Conservation (phyloP, 225 moss, liverwort and hornwort genomes). For the Pseudisothecium myosuroides region DNA sequence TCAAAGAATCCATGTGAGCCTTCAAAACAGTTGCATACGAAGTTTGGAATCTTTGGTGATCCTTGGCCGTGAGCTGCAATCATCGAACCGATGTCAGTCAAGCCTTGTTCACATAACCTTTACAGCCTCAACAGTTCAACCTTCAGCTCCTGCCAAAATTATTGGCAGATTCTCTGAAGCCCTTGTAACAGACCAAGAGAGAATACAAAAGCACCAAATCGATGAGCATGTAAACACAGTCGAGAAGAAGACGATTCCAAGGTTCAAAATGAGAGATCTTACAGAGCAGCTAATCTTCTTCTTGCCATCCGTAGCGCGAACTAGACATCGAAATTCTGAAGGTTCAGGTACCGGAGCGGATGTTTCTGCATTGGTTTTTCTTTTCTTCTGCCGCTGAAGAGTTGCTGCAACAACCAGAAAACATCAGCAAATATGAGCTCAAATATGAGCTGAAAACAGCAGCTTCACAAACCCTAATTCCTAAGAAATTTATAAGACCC, state of each 20-base stretch:
- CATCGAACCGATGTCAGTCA: neutral
- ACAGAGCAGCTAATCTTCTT: conserved; percentile 84
- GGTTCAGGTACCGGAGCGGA: conserved; percentile 20
- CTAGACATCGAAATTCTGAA: conserved; percentile 56
- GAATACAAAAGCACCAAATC: neutral
- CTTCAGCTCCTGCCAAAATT: neutral
- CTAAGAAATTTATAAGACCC: neutral
- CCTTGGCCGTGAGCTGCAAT: conserved; percentile 72
- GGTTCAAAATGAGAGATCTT: neutral
- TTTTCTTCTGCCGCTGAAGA: conserved; percentile 43
- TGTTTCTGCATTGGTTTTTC: conserved; percentile 29
- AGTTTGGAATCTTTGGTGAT: conserved; percentile 75
- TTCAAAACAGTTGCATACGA: conserved; percentile 79
- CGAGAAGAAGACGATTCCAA: neutral
- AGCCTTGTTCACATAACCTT: neutral
- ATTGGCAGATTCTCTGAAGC: neutral
- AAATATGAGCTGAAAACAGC: neutral
- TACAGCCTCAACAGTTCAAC: neutral
- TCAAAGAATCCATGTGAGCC: conserved; percentile 89
- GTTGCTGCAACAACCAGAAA: conserved; percentile 33
- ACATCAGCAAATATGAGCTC: neutral
- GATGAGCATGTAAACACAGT: neutral
- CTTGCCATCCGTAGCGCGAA: conserved; percentile 87
- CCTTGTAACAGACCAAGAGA: neutral
- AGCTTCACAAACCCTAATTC: neutral